A percentile compares a stretch with the other conserved stretches of the same genome.
These are phyloP conservation scores for Monosporascus cannonballus DNA, from an alignment of 2,329 filamentous ascomycete species.

Conservation along the genomic window DNA sequence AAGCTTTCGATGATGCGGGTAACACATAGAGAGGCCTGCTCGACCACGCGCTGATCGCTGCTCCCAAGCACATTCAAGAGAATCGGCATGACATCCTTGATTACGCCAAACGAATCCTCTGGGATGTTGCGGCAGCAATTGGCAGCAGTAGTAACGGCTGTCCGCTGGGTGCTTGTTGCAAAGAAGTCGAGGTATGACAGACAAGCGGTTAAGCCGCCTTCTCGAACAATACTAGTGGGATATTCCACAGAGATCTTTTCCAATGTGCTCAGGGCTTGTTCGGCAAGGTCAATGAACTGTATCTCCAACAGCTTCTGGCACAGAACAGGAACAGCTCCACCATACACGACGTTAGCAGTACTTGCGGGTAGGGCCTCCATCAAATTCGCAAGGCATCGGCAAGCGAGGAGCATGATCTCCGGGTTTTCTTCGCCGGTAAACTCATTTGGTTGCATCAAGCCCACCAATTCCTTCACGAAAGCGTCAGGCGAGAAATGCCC, in stretches of 20 bases:
- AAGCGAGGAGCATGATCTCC: conserved; percentile 95
- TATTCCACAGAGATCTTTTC: conserved; percentile 98
- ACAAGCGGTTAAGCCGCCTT: conserved; percentile 93
- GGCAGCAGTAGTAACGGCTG: conserved; percentile 92
- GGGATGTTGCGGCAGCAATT: conserved; percentile 98
- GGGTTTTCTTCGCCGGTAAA: conserved; percentile 80
- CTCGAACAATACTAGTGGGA: conserved; percentile 87
- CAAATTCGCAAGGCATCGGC: conserved; percentile 88
- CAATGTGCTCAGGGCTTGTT: conserved; percentile 91
- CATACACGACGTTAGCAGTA: conserved; percentile 93
- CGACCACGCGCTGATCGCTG: conserved; percentile 92
- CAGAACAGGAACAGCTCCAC: conserved; percentile 88
- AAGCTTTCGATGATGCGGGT: conserved; percentile 97
- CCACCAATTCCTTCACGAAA: conserved; percentile 90
- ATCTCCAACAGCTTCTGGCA: conserved; percentile 96
- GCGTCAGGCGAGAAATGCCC: conserved; percentile 92
- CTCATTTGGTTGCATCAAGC: conserved; percentile 85
- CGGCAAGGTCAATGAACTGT: conserved; percentile 92
- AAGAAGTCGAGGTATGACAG: conserved; percentile 96
- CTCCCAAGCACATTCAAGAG: conserved; percentile 84
- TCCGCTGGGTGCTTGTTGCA: conserved; percentile 91
- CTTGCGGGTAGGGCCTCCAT: conserved; percentile 96
- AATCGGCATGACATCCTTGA: conserved; percentile 94
- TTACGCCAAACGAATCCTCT: conserved; percentile 84
- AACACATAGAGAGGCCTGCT: conserved; percentile 93